phyloP scores from a whole-genome alignment of 2,329 filamentous ascomycete species.

The Alternaria angustiovoidea region DNA sequence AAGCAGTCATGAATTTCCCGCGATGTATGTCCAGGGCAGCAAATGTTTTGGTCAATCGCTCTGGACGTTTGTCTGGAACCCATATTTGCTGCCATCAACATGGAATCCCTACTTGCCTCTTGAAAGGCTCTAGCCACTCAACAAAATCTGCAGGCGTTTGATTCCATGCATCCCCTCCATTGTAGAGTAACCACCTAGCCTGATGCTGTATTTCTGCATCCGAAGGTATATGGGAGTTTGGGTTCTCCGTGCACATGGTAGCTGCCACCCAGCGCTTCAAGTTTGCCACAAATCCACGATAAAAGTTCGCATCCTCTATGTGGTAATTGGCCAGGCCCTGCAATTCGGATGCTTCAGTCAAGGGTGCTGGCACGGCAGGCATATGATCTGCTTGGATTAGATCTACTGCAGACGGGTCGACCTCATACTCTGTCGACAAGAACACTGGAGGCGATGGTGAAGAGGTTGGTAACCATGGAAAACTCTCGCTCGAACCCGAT shows the following conservation, averaged over 20 bases:
- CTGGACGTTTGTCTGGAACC: neutral
- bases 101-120: neutral
- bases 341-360: neutral
- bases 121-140: neutral
- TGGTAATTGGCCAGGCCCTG: neutral
- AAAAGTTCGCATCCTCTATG: neutral
- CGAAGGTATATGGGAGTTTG: neutral
- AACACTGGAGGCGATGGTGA: neutral
- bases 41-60: neutral
- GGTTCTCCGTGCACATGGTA: neutral
- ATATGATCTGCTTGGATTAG: neutral
- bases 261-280: neutral
- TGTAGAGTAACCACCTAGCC: neutral
- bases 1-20: no score
- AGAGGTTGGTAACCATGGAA: neutral
- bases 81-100: neutral
- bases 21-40: no score
- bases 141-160: neutral
- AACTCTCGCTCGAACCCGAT: neutral
- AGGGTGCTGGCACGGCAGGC: neutral
- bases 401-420: neutral
- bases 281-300: neutral
- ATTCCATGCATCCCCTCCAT: neutral
- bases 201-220: neutral
- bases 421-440: neutral